Evolutionary conservation across 129 eudicot genomes (phyloP), one percentile per base, ranked within the genome.

Genomic region (Helianthus tuberosus): DNA sequence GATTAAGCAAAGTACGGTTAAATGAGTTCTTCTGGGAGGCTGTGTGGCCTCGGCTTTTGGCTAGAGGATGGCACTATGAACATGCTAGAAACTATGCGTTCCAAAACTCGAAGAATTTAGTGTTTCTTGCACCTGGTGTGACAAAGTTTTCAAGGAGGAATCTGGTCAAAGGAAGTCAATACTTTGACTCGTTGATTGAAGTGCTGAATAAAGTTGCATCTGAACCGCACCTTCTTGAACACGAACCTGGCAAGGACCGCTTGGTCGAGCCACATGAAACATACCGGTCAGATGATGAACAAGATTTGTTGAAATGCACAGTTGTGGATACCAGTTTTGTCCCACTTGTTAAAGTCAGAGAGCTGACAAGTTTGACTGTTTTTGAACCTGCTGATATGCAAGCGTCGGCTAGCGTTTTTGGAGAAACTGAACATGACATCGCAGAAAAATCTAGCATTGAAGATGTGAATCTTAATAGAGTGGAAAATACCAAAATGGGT

Each of bases 21-120:
- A 78, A 55, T 15, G 93, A 88, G 29, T 73, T 88, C n/a, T 88
- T 88, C 51, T 88, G 93, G 93, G 89, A 79, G 25, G 90, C 86
- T 14, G 88, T 88, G 10, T 88, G 90, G 93, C 93, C 93, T 27
- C 93, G 93, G n/a, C 80, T 88, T 16, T 74, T 83, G 53, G 93
- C 86, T 15, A 82, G 65, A 64, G 93, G 93, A 25, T 88, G 93
- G 93, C 89, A 83, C 60, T 83, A 84, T 12, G 93, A 88, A 79
- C 81, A 83, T 71, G 88, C 82, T 7, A 74, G 54, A 63, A 83
- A 68, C 72, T 77, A 79, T 36, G 54, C 60, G 11, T 61, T 58
- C n/a, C 69, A 68, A 14, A 70, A 81, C 47, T 77, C 79, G 0
- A 85, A 72, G 38, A 43, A 43, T 53, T 77, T 85, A 74, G 88